Base-by-base conservation (phyloP, 2,329 filamentous ascomycete genomes). In the Akanthomyces dipterigenus region DNA sequence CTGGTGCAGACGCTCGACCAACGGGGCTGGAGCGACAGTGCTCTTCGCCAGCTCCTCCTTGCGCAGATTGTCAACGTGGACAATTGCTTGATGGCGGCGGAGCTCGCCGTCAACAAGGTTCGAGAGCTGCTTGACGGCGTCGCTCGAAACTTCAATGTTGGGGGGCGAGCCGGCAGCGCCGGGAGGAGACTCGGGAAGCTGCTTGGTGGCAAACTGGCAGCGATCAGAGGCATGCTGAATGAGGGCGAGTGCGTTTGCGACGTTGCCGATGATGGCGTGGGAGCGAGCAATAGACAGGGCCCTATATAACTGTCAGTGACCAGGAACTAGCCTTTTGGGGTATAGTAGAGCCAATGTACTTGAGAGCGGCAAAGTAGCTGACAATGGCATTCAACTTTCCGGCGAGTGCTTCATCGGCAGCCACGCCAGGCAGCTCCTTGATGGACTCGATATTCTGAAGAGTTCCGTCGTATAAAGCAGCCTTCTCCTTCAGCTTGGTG, bases 381-480 rank as follows among this genome's bases (percentile, higher is more conserved):
- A 84, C 81, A 67, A 91, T 93, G 38, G 86, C 86, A 61, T 90
- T 85, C n/a, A 99, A 78, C 72, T 95, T 91, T 50, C 82, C 77
- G 5, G 92, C 80, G 65, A 99, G 89, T 18, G 77, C 80, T 45
- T 86, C 82, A 69, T 99, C 95, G 46, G 91, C 89, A 40, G 91
- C 91, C 20, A 97, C 90, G 73, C 95, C 95, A 2, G 92, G 89
- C 16, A 99, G 81, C 63, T 96, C 91, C 68, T 89, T 91, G 72
- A 97, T 87, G 5, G 92, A 91, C 66, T 97, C 90, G 63, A 99
- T 80, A 73, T 91, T 97, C 75, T 97, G 91, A 26, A 97, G 76
- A 9, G 89, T 96, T 26, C 91, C 91, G 71, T 97, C 92, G 71
- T 97, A 98, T 2, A 99, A 80, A 3, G 93, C 93, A 16, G 90